phyloP scores from a whole-genome alignment of 73 alveolate genomes.

The Paramecium sexaurelia region DNA sequence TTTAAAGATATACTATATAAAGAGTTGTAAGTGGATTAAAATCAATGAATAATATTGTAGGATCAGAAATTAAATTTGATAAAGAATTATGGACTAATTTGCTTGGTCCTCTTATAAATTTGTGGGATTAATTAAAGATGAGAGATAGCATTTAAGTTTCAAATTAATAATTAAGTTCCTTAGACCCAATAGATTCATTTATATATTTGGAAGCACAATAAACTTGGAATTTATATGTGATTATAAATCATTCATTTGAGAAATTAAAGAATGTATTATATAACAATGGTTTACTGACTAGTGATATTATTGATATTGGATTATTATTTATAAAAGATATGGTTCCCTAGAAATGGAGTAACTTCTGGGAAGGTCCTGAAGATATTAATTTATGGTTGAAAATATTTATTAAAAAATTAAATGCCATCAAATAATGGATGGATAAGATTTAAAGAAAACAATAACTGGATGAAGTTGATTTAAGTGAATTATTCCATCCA shows the following conservation, averaged over 20 bases:
- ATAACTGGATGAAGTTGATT: constrained; percentile 78
- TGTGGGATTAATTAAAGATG: constrained; percentile 88
- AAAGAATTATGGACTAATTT: constrained; percentile 93
- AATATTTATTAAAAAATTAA: constrained; percentile 86
- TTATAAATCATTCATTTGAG: constrained; percentile 83
- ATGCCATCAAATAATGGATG: constrained; percentile 88
- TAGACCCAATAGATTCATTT: constrained; percentile 95
- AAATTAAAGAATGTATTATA: constrained; percentile 87
- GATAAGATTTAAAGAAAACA: constrained; percentile 76
- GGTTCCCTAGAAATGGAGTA: constrained; percentile 95
- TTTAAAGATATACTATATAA: constrained; percentile 94
- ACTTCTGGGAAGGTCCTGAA: constrained; percentile 99
- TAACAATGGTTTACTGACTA: constrained; percentile 93
- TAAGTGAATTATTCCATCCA: constrained; percentile 98
- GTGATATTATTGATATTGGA: constrained; percentile 91
- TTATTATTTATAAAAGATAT: constrained; percentile 84
- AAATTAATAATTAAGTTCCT: constrained; percentile 71
- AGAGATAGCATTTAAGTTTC: constrained; percentile 74
- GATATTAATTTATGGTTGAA: constrained; percentile 91
- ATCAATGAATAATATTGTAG: constrained; percentile 89
- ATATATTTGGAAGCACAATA: constrained; percentile 89
- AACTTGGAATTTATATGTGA: constrained; percentile 80
- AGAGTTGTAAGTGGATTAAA: constrained; percentile 89
- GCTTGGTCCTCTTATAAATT: constrained; percentile 89
- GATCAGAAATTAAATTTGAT: constrained; percentile 95